Base-by-base conservation (phyloP, 1,284 basidiomycete genomes). In the Mycosarcoma mackinlayi region DNA sequence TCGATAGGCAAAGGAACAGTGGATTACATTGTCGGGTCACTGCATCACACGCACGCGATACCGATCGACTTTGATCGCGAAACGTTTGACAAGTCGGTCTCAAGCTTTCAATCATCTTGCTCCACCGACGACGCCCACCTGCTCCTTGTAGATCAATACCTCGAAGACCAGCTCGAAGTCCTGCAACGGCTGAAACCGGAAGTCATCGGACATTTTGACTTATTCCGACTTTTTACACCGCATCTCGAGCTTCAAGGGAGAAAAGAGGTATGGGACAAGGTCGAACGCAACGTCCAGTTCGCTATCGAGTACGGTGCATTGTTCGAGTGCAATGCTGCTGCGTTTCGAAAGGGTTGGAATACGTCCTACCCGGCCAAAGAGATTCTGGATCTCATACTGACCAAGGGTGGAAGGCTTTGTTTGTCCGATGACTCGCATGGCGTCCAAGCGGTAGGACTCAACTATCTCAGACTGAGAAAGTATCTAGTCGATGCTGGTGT, bases 361-460 rank as follows among this genome's bases (percentile, higher is more conserved):
- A 88, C 89, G 7, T 60, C 91, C 4, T 98, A 96, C 84, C 96
- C 95, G 0, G 91, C 87, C 3, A 81, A 84, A 50, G 92, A 95
- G 59, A 86, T 96, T 11, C 27, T 75, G 30, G 73, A 94, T 91
- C 81, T 91, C 16, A 92, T 98, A 60, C 75, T 88, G 13, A 77
- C 85, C 18, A 81, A 86, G 33, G 87, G 87, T 6, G 95, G 95
- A 0, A 87, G 88, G 21, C 87, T 98, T 59, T 89, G 91, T 19
- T 86, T 98, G 18, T 98, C 94, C 2, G 95, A 98, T 82, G 95
- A 98, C 83, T 95, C 94, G 56, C 95, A 98, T 78, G 93, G 93
- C 0, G 90, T 92, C 1, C 87, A 89, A 34, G 89, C 89, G 16
- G 93, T 98, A 39, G 95, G 92, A 0, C 85, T 94, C 51, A 94